A percentile compares a stretch with the other conserved stretches of the same genome.
These are phyloP conservation scores for Gynostemma pentaphyllum DNA, from an alignment of 306 rosid genomes.

Conservation along the genomic window DNA sequence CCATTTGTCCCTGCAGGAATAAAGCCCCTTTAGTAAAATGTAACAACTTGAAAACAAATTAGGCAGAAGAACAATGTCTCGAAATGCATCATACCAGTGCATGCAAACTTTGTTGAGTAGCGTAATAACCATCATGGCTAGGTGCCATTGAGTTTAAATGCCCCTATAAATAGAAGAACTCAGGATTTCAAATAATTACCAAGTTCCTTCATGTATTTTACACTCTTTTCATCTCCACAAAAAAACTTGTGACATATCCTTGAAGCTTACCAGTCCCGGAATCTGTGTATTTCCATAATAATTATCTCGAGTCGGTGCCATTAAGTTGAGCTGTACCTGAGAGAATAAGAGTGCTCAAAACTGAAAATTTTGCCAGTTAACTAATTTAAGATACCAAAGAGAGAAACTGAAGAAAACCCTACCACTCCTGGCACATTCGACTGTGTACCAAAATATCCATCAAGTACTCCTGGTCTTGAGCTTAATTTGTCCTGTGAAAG, in stretches of 20 bases:
- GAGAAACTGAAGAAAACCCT: conserved; percentile 21
- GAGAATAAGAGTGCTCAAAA: conserved; percentile 5
- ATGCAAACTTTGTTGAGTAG: conserved; percentile 75
- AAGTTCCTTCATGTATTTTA: background rate
- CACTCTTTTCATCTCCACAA: background rate
- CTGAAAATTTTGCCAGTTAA: background rate
- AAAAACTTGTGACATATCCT: background rate
- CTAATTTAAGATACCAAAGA: conserved; percentile 2
- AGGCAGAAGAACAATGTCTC: conserved; percentile 11
- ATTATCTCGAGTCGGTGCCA: conserved; percentile 93
- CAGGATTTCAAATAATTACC: background rate
- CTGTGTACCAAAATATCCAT: conserved; percentile 75
- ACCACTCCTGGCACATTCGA: conserved; percentile 90
- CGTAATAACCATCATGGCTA: conserved; percentile 76
- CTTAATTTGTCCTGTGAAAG: conserved; percentile 64
- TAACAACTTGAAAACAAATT: conserved; percentile 11
- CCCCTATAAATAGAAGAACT: conserved; percentile 45
- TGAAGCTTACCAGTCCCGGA: conserved; percentile 59
- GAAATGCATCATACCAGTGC: conserved; percentile 60
- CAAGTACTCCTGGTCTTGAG: conserved; percentile 72
- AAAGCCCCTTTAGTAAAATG: conserved; percentile 12
- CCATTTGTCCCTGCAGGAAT: conserved; percentile 87
- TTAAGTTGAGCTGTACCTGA: conserved; percentile 70
- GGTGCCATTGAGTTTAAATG: conserved; percentile 81
- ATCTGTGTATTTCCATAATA: conserved; percentile 88